These are phyloP conservation scores for Alternaria sp. DNA, from an alignment of 2,329 filamentous ascomycete species.

Conservation along the genomic window DNA sequence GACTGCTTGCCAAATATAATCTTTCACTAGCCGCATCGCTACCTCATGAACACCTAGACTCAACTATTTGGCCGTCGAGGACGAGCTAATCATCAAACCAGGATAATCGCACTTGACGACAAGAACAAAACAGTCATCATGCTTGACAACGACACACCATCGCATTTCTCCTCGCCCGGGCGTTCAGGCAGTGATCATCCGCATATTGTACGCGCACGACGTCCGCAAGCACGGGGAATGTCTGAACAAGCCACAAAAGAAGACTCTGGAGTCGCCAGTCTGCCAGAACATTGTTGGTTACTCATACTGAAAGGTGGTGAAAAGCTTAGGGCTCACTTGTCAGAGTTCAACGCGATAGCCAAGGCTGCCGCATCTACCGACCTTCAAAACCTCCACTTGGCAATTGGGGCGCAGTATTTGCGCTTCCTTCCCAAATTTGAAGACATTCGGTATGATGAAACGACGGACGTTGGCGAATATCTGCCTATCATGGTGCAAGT, in stretches of 20 bases:
- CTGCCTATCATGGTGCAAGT: neutral
- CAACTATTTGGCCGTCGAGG: neutral
- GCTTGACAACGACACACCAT: neutral
- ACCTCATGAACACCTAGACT: neutral
- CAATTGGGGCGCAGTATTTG: neutral
- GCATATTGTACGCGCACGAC: neutral
- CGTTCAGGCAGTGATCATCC: neutral
- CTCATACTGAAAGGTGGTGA: neutral
- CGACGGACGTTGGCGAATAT: neutral
- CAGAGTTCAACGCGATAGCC: neutral
- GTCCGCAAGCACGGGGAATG: neutral
- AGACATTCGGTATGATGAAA: neutral
- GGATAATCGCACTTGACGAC: neutral
- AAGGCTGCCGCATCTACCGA: neutral
- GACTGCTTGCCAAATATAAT: neutral
- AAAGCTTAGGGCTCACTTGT: neutral
- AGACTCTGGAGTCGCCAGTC: neutral
- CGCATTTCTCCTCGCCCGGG: neutral
- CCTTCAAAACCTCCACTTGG: conserved; percentile 2
- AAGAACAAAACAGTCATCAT: neutral
- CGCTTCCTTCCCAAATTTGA: neutral
- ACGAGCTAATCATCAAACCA: neutral
- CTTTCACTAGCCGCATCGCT: neutral
- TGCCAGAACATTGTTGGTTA: no score
- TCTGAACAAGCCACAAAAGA: neutral